A percentile compares a stretch with the other conserved stretches of the same genome.
phyloP scores from a whole-genome alignment of 2,329 filamentous ascomycete species.

The Cercospora sesami region DNA sequence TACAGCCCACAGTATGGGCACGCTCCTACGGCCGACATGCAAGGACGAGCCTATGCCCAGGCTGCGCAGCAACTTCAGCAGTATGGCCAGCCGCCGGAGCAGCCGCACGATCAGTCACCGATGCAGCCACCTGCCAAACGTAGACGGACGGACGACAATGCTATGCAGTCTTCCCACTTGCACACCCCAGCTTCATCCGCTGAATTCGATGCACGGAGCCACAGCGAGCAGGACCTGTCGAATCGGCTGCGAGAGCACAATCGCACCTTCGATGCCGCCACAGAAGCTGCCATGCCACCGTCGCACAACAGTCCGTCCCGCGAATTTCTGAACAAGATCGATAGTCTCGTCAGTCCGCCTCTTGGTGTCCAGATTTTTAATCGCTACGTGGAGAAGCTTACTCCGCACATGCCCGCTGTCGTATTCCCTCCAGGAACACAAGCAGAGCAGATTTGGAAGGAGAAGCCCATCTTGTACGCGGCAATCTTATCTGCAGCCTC shows the following conservation, averaged over 20 bases:
- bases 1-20: conserved; percentile 19
- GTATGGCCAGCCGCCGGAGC: conserved; percentile 12
- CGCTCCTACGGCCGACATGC: conserved; percentile 21
- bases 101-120: conserved; percentile 6
- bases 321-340: conserved; percentile 40
- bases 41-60: conserved; percentile 18
- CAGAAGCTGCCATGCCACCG: conserved; percentile 30
- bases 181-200: neutral
- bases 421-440: conserved; percentile 57
- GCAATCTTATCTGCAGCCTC: conserved; percentile 58
- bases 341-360: conserved; percentile 53
- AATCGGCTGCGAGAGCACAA: conserved; percentile 11
- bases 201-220: conserved; percentile 11
- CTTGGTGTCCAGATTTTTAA: conserved; percentile 58
- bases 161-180: conserved; percentile 8
- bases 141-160: conserved; percentile 28
- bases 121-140: conserved; percentile 33
- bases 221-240: conserved; percentile 12
- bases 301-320: conserved; percentile 28
- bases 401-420: conserved; percentile 58
- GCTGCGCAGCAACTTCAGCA: conserved; percentile 17
- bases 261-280: conserved; percentile 10
- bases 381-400: conserved; percentile 56
- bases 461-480: conserved; percentile 61
- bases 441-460: conserved; percentile 56